Conservation (phyloP, 73 alveolate genomes). For the Uronychia binucleata region DNA sequence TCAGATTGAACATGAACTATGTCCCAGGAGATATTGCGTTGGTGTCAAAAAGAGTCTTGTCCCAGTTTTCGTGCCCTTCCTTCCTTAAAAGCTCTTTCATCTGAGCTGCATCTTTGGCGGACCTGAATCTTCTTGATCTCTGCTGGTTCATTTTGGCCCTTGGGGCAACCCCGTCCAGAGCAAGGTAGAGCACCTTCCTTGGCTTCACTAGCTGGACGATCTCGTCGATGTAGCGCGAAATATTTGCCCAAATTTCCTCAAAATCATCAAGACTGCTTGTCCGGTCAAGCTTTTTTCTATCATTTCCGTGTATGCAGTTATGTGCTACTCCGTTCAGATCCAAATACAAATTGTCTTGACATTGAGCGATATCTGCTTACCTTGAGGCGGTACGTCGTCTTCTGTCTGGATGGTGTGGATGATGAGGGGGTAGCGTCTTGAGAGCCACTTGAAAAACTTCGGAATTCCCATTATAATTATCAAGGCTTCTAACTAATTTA, state of each 20-base stretch:
- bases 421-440: constrained; percentile 93
- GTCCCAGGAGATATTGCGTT: constrained; percentile 98
- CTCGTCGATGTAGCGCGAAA: constrained; percentile 84
- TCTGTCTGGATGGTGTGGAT: constrained; percentile 68
- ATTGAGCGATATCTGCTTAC: constrained; percentile 30
- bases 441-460: constrained; percentile 92
- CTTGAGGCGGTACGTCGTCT: constrained; percentile 80
- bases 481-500: too few species aligned
- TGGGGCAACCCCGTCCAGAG: constrained; percentile 98
- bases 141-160: constrained; percentile 98
- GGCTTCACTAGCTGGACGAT: constrained; percentile 91
- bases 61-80: constrained; percentile 55
- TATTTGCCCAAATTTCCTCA: constrained; percentile 88
- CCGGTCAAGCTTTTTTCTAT: constrained; percentile 65
- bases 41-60: constrained; percentile 74
- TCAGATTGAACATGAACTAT: constrained; percentile 92
- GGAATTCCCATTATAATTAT: constrained; percentile 95
- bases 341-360: constrained; percentile 92
- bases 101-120: constrained; percentile 71
- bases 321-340: constrained; percentile 98
- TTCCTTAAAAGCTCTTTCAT: constrained; percentile 60
- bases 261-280: constrained; percentile 71
- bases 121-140: constrained; percentile 92
- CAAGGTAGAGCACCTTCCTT: constrained; percentile 81
- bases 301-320: constrained; percentile 88